Percentiles rank a stretch among this genome's conserved stretches.
phyloP scores from a whole-genome alignment of 78 protist genomes.

The Dictyostelium discoideum region dicty_2.7 NC_007088.5:7150001-7150500 shows the following conservation, averaged over 20 bases:
- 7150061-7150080: neutral
- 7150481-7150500: neutral
- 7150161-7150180: neutral
- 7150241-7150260: neutral
- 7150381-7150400: neutral
- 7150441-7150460: neutral
- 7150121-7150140: neutral
- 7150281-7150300: neutral
- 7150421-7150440: neutral
- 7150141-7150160: neutral
- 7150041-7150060: neutral
- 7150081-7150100: neutral
- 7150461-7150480: neutral
- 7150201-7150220: neutral
- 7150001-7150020: neutral
- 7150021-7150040: neutral
- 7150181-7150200: neutral
- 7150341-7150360: neutral
- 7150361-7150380: neutral
- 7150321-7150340: neutral
- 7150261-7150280: neutral
- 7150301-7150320: neutral
- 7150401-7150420: neutral
- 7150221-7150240: neutral
- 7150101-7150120: no score